Base-by-base conservation (phyloP, 2,329 filamentous ascomycete genomes). In the Sporothrix brasiliensis region DNA sequence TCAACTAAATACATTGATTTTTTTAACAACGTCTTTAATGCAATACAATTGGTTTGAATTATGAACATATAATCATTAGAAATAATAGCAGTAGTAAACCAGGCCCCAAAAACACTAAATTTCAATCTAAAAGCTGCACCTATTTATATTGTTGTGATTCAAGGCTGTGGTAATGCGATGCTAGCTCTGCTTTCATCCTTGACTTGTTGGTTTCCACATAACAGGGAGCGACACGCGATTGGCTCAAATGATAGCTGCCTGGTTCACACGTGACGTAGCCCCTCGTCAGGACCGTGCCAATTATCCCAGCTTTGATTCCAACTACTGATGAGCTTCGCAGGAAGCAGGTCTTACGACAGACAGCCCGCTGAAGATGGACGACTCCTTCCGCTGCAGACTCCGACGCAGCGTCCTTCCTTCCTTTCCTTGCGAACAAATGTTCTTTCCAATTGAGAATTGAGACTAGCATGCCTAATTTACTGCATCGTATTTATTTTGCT, bases 371-470 rank as follows among this genome's bases (percentile, higher is more conserved):
- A 27, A 44, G 41, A 19, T 24, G 39, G 58, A 9, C 58, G 21
- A 39, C 58, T 63, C 58, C 39, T 63, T 63, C 58, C 21, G 21
- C 21, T 63, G 58, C 58, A 61, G 58, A 63, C 27, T 63, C 39
- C 39, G 58, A n/a, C 56, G 41, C 58, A 47, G 58, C 39, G 39
- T 63, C 13, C 11, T 44, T 63, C 58, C 39, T 47, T 27, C 58
- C n/a, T 9, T 9, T 3, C 34, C 34, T n/a, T 44, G 39, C 14
- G 14, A 47, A 44, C 39, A 14, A 7, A 41, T 10, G 34, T 21
- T 63, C 58, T 11, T 63, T 63, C 58, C 58, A 7, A 21, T 63
- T 63, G 19, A 47, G 34, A 3, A 14, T 24, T 13, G 14, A n/a
- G n/a, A 24, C 21, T 16, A 3, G 9, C 11, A 3, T 21, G 7